A percentile compares a stretch with the other conserved stretches of the same genome.
Conservation (phyloP, 2,329 filamentous ascomycete species). For the Lomentospora prolificans region DNA sequence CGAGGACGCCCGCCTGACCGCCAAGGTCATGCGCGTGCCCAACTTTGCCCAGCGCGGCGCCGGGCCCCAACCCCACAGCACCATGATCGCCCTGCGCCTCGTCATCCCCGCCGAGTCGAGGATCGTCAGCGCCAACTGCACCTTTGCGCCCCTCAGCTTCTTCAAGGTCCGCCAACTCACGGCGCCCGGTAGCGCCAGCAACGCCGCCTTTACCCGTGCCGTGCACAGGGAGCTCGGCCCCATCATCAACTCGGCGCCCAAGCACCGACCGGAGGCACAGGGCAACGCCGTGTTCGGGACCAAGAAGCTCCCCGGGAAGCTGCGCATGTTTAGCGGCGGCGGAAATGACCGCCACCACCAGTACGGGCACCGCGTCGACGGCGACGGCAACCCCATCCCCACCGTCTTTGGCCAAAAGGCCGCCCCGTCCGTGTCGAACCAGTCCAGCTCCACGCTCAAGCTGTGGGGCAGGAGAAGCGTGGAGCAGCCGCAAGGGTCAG, state of each 20-base stretch:
- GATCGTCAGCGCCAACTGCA: constrained; percentile 38
- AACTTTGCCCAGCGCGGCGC: constrained; percentile 15
- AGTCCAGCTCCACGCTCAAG: constrained; percentile 23
- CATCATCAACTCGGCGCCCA: constrained; percentile 23
- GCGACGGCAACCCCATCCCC: constrained; percentile 20
- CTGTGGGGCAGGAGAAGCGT: constrained; percentile 18
- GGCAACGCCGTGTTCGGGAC: background rate
- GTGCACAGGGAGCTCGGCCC: constrained; percentile 52
- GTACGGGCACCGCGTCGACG: constrained; percentile 17
- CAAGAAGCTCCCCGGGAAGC: background rate
- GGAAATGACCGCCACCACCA: too few species aligned
- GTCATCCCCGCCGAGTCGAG: constrained; percentile 52
- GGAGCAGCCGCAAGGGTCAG: constrained; percentile 9
- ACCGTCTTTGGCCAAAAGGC: constrained; percentile 5
- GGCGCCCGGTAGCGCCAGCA: constrained; percentile 41
- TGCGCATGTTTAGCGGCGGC: background rate
- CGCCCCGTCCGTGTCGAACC: constrained; percentile 13
- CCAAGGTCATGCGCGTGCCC: constrained; percentile 32
- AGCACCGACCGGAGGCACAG: background rate
- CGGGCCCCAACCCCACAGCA: background rate
- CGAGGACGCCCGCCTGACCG: constrained; percentile 33
- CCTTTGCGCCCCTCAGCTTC: constrained; percentile 52
- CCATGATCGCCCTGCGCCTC: constrained; percentile 46
- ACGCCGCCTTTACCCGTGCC: constrained; percentile 48
- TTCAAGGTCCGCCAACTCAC: constrained; percentile 59